Evolutionary conservation across 2,329 filamentous ascomycete genomes (phyloP).

Genomic region (Paecilomyces niveus): DNA sequence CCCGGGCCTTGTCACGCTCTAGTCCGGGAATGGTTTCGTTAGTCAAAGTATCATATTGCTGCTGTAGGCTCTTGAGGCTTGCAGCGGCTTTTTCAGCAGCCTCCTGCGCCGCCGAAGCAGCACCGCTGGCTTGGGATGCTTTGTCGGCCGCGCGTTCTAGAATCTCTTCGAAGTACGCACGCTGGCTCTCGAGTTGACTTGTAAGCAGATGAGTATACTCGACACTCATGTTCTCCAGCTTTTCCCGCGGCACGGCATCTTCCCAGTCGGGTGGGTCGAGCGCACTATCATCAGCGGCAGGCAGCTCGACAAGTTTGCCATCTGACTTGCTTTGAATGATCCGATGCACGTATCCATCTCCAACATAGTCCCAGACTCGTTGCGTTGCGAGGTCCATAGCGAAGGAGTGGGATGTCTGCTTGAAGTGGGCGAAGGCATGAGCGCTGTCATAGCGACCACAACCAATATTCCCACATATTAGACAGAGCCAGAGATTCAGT

Average conservation of each 20-base stretch:
- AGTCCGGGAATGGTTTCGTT: conserved; percentile 57
- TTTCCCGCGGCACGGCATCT: conserved; percentile 48
- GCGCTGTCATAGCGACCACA: conserved; percentile 92
- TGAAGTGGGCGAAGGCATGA: conserved; percentile 90
- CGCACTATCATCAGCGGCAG: conserved; percentile 46
- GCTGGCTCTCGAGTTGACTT: conserved; percentile 85
- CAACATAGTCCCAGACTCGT: conserved; percentile 96
- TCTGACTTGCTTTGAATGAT: conserved; percentile 91
- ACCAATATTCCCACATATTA: conserved; percentile 86
- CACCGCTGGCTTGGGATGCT: conserved; percentile 63
- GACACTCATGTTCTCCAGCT: conserved; percentile 71
- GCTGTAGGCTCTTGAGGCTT: conserved; percentile 50
- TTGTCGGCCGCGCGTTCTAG: conserved; percentile 86
- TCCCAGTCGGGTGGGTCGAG: conserved; percentile 36
- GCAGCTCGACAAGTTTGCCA: conserved; percentile 87
- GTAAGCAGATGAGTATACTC: conserved; percentile 94
- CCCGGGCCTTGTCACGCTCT: conserved; percentile 65
- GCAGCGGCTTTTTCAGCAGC: conserved; percentile 57
- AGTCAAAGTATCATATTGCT: conserved; percentile 47
- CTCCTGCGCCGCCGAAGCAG: conserved; percentile 46
- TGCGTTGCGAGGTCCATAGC: conserved; percentile 89
- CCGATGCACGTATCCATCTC: conserved; percentile 91
- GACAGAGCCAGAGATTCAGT: conserved; percentile 86
- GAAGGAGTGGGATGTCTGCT: conserved; percentile 81
- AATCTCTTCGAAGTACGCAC: conserved; percentile 89